Conservation (phyloP, 192 early-diverging fungal genomes). For the Rhizophlyctis rosea region DNA sequence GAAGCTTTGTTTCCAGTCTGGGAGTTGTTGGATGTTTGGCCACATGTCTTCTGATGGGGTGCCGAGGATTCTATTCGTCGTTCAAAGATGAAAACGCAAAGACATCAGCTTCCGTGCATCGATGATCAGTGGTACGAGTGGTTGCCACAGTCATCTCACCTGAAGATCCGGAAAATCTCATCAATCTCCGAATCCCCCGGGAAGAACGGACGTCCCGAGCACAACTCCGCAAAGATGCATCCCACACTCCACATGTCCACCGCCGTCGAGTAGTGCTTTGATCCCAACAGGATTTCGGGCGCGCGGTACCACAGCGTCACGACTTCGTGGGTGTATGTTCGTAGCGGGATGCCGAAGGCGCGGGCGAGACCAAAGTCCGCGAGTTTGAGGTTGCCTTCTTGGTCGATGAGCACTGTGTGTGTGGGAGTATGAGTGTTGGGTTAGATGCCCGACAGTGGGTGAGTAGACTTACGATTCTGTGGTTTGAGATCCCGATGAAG, state of each 20-base stretch:
- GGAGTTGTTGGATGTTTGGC: slow-evolving; percentile 70
- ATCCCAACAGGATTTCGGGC: slow-evolving; percentile 93
- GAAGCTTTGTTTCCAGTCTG: slow-evolving; percentile 79
- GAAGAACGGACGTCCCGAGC: slow-evolving; percentile 72
- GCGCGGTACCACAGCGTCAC: slow-evolving; percentile 94
- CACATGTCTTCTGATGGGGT: slow-evolving; percentile 78
- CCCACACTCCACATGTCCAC: slow-evolving; percentile 99
- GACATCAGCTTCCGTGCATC: too few species aligned
- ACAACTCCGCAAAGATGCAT: slow-evolving; percentile 97
- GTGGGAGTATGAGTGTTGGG: too few species aligned
- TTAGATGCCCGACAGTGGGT: too few species aligned
- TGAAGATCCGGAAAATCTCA: slow-evolving; percentile 90
- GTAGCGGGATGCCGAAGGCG: slow-evolving; percentile 85
- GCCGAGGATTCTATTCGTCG: slow-evolving; percentile 65
- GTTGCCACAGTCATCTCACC: too few species aligned
- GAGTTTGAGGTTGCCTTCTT: slow-evolving; percentile 79
- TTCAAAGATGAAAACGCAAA: background rate
- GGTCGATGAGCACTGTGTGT: slow-evolving; percentile 77
- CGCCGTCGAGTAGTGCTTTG: slow-evolving; percentile 82
- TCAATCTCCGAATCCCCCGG: slow-evolving; percentile 90
- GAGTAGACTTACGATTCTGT: slow-evolving; percentile 65
- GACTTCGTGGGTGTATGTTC: slow-evolving; percentile 91
- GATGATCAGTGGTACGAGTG: too few species aligned
- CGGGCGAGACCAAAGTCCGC: slow-evolving; percentile 97
- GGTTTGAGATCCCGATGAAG: slow-evolving; percentile 97